Percentiles rank a stretch among this genome's conserved stretches.
These are phyloP conservation scores for Radiomyces spectabilis DNA, from an alignment of 192 early-diverging fungal species.

Conservation along the genomic window DNA sequence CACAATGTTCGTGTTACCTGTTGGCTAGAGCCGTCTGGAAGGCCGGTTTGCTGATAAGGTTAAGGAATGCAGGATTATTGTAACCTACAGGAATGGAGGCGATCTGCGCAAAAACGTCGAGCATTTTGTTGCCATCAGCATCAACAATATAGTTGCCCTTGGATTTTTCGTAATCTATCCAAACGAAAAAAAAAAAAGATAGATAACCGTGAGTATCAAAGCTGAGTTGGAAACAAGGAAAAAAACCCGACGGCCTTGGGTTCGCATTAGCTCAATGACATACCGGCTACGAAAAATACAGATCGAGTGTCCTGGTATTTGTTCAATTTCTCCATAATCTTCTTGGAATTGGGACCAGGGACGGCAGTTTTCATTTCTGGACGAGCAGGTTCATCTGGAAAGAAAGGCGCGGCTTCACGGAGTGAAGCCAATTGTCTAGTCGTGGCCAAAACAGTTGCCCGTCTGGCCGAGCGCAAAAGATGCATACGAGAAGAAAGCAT, in stretches of 20 bases:
- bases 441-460: too few relatives aligned
- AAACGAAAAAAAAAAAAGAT: neutral
- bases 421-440: neutral
- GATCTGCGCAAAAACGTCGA: constrained; percentile 69
- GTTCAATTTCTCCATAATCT: constrained; percentile 39
- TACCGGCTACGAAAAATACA: constrained; percentile 49
- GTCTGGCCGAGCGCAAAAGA: too few relatives aligned
- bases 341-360: constrained; percentile 54
- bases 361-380: constrained; percentile 45
- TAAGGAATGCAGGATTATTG: constrained; percentile 53
- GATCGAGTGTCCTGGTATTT: constrained; percentile 60
- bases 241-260: too few relatives aligned
- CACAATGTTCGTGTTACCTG: constrained; percentile 13
- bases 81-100: constrained; percentile 69
- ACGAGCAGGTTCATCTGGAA: constrained; percentile 48
- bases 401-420: neutral
- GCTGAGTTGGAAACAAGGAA: neutral
- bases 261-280: too few relatives aligned
- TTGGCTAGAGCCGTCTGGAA: constrained; percentile 61
- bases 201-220: neutral
- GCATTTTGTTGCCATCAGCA: constrained; percentile 60
- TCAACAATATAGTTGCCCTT: constrained; percentile 70
- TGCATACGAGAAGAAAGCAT: too few relatives aligned
- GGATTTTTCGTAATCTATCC: constrained; percentile 52
- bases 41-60: constrained; percentile 40